These are phyloP conservation scores for bread wheat (Triticum aestivum) DNA, from an alignment of 176 grass and related monocot species.

Conservation along the genomic window IWGSC_CS_RefSeq_v2.1 NC_057798.1:727400495-727400994, in stretches of 20 bases:
- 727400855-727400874: not conserved
- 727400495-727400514: not conserved
- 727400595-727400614: slow-evolving; percentile 5
- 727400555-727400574: not conserved
- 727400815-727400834: slow-evolving; percentile 1
- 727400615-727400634: not conserved
- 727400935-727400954: slow-evolving; percentile 81
- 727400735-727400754: slow-evolving; percentile 4
- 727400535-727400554: slow-evolving; percentile 1
- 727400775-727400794: not conserved
- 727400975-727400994: slow-evolving; percentile 62
- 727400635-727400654: not conserved
- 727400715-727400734: not conserved
- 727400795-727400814: not conserved
- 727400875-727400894: slow-evolving; percentile 16
- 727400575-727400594: not conserved
- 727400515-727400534: not conserved
- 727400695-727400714: not conserved
- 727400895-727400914: slow-evolving; percentile 32
- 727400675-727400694: slow-evolving; percentile 4
- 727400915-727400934: slow-evolving; percentile 41
- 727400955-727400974: slow-evolving; percentile 84
- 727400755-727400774: not conserved
- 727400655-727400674: not conserved
- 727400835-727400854: slow-evolving; percentile 8